These are phyloP conservation scores for Pholiota molesta DNA, from an alignment of 768 basidiomycete genomes.

Conservation along the genomic window DNA sequence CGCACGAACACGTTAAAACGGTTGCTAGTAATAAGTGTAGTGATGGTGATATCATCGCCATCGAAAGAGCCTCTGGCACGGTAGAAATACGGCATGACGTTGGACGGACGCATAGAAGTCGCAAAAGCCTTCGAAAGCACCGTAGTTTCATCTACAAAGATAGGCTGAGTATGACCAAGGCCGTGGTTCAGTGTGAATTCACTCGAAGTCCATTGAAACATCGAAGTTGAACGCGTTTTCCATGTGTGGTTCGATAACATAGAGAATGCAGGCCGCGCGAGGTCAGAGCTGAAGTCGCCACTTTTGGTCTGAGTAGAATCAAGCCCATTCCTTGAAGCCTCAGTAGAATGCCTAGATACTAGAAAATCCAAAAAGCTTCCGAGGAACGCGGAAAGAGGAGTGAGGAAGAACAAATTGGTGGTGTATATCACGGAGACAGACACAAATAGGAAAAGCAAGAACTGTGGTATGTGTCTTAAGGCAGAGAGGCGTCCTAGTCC, in stretches of 20 bases:
- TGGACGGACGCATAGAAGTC: slow-evolving; percentile 69
- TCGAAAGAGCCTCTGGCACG: slow-evolving; percentile 60
- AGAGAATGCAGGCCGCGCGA: slow-evolving; percentile 7
- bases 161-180: slow-evolving; percentile 33
- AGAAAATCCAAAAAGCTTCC: slow-evolving; percentile 28
- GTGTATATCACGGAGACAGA: slow-evolving; percentile 46
- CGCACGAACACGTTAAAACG: slow-evolving; percentile 73
- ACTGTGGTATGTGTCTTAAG: background rate
- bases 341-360: slow-evolving; percentile 8
- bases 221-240: background rate
- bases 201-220: slow-evolving; percentile 37
- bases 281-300: slow-evolving; percentile 3
- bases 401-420: slow-evolving; percentile 40
- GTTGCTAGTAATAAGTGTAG: slow-evolving; percentile 82
- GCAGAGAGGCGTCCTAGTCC: background rate
- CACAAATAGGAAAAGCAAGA: slow-evolving; percentile 30
- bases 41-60: slow-evolving; percentile 77
- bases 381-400: slow-evolving; percentile 32
- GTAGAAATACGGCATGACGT: slow-evolving; percentile 83
- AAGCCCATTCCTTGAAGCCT: background rate
- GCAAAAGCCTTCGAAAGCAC: slow-evolving; percentile 74
- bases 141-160: slow-evolving; percentile 47
- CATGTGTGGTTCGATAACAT: slow-evolving; percentile 4
- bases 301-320: background rate
- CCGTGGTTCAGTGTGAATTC: slow-evolving; percentile 35